A percentile compares a stretch with the other conserved stretches of the same genome.
Conservation (phyloP, 345 rosid genomes). For the Pelargonium nanum region DNA sequence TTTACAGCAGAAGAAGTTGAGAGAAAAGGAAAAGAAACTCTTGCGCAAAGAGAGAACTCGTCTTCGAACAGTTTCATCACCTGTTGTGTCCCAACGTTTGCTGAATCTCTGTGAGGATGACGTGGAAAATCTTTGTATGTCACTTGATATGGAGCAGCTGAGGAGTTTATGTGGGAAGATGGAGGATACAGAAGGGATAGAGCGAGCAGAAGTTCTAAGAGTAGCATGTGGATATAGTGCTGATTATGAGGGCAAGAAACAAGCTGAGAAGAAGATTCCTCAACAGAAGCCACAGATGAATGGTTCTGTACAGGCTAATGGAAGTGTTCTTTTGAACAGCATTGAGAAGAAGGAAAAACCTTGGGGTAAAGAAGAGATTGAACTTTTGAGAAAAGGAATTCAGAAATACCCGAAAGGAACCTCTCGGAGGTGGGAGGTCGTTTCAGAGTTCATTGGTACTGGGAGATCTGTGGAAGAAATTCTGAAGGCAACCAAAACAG, state of each 20-base stretch:
- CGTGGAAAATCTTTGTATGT: constrained; percentile 74
- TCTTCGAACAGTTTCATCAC: constrained; percentile 64
- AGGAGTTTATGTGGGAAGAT: constrained; percentile 62
- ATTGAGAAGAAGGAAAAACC: constrained; percentile 60
- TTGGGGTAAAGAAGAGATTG: constrained; percentile 89
- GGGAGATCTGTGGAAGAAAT: constrained; percentile 94
- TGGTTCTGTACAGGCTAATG: constrained; percentile 35
- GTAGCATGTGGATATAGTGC: constrained; percentile 32
- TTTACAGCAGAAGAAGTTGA: constrained; percentile 62
- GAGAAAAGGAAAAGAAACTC: constrained; percentile 93
- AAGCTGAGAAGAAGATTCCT: constrained; percentile 28
- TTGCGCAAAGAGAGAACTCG: constrained; percentile 77
- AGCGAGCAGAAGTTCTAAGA: constrained; percentile 48
- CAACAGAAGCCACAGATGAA: constrained; percentile 28
- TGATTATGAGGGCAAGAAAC: constrained; percentile 27
- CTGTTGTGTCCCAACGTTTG: constrained; percentile 42
- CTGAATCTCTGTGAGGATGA: constrained; percentile 51
- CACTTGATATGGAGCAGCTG: constrained; percentile 56
- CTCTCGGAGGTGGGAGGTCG: constrained; percentile 92
- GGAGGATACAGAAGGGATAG: constrained; percentile 51
- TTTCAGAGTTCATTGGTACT: constrained; percentile 87
- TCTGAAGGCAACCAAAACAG: constrained; percentile 86
- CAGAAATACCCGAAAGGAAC: constrained; percentile 89
- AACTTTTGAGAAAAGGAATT: constrained; percentile 81
- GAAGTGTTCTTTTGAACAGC: constrained; percentile 30